Evolutionary conservation across 2,329 filamentous ascomycete genomes (phyloP).

Genomic region (Trichoderma atrobrunneum): DNA sequence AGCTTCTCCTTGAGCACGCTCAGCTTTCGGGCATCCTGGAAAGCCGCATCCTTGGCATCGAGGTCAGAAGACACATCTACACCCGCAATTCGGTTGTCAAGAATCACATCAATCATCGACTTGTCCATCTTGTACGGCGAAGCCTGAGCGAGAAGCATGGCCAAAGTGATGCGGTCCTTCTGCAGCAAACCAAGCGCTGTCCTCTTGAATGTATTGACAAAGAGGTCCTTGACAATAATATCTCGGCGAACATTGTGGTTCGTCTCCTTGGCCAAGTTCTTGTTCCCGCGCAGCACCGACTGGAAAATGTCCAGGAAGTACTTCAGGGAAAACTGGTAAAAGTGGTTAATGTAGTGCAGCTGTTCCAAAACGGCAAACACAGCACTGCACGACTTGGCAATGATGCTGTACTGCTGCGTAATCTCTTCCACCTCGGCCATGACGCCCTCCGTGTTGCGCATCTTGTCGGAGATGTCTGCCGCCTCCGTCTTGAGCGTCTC

Average conservation of each 20-base stretch:
- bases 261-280: conserved; percentile 64
- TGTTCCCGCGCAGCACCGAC: conserved; percentile 78
- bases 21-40: conserved; percentile 67
- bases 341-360: conserved; percentile 96
- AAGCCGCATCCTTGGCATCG: conserved; percentile 63
- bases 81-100: conserved; percentile 74
- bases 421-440: conserved; percentile 98
- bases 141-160: conserved; percentile 91
- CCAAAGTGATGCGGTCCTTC: conserved; percentile 89
- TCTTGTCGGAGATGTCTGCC: conserved; percentile 93
- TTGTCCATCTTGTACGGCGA: conserved; percentile 97
- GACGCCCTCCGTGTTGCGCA: conserved; percentile 92
- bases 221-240: conserved; percentile 86
- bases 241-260: conserved; percentile 80
- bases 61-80: conserved; percentile 72
- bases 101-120: conserved; percentile 76
- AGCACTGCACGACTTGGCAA: conserved; percentile 92
- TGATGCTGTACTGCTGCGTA: conserved; percentile 88
- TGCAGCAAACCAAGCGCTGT: conserved; percentile 92
- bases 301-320: conserved; percentile 99
- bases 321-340: conserved; percentile 98
- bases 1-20: conserved; percentile 71
- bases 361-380: conserved; percentile 97
- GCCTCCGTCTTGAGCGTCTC: conserved; percentile 98
- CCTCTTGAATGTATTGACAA: conserved; percentile 85